Evolutionary conservation across 2,329 filamentous ascomycete genomes (phyloP).

Genomic region (Sporothrix inflata): DNA sequence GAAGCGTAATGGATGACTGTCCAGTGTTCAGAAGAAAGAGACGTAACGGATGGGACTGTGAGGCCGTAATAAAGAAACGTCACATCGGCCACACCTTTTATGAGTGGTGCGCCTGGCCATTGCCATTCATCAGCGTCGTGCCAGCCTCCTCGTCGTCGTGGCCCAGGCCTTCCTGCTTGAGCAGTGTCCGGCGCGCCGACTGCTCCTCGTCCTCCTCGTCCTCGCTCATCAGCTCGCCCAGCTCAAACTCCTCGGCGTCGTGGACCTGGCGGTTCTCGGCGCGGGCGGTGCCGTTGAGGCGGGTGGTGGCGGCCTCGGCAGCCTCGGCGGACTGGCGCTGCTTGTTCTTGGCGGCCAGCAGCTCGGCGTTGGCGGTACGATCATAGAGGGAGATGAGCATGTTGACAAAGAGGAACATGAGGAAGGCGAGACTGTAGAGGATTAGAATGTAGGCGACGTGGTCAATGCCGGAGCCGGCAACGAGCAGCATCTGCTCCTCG

Average conservation of each 20-base stretch:
- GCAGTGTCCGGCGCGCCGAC: slow-evolving; percentile 44
- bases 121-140: slow-evolving; percentile 31
- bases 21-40: neutral
- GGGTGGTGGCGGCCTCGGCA: neutral
- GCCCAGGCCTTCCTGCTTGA: slow-evolving; percentile 38
- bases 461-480: slow-evolving; percentile 74
- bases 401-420: slow-evolving; percentile 88
- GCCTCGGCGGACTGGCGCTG: slow-evolving; percentile 11
- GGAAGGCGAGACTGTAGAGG: slow-evolving; percentile 84
- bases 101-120: slow-evolving; percentile 31
- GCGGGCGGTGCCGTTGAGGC: slow-evolving; percentile 42
- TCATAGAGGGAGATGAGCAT: slow-evolving; percentile 86
- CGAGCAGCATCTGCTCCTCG: slow-evolving; percentile 88
- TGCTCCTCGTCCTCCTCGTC: slow-evolving; percentile 71
- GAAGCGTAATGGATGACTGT: neutral
- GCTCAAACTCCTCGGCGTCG: slow-evolving; percentile 90
- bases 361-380: slow-evolving; percentile 51
- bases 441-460: slow-evolving; percentile 93
- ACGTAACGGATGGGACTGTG: neutral
- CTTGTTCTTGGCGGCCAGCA: slow-evolving; percentile 31
- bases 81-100: neutral
- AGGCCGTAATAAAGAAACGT: neutral
- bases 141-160: slow-evolving; percentile 37
- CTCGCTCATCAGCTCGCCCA: slow-evolving; percentile 86
- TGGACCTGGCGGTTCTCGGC: slow-evolving; percentile 62